A percentile compares a stretch with the other conserved stretches of the same genome.
phyloP scores from a whole-genome alignment of 352 stramenopile species.

The Vaucheria bursata region DNA sequence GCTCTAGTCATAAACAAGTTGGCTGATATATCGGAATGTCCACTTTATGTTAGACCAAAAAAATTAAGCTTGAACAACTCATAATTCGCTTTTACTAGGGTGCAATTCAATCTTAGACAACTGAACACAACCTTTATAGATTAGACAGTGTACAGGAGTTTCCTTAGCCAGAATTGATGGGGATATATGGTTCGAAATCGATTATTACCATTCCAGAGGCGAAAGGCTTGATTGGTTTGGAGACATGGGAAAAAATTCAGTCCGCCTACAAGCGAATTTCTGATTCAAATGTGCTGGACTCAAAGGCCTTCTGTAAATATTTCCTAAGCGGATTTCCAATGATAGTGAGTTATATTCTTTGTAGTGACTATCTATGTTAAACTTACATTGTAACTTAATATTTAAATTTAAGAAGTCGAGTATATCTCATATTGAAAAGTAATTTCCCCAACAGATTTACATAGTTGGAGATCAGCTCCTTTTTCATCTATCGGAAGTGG shows the following conservation, averaged over 20 bases:
- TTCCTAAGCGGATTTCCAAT: slow-evolving; percentile 37
- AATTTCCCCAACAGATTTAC: background rate
- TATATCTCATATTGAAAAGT: background rate
- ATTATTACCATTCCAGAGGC: slow-evolving; percentile 43
- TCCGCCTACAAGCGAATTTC: slow-evolving; percentile 32
- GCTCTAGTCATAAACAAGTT: too few species aligned
- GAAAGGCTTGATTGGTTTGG: slow-evolving; percentile 22
- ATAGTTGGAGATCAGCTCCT: background rate
- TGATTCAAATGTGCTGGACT: slow-evolving; percentile 26
- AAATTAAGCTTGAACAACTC: too few species aligned
- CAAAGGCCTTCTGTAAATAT: slow-evolving; percentile 39
- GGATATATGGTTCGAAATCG: slow-evolving; percentile 30
- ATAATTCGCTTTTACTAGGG: too few species aligned
- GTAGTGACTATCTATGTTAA: background rate
- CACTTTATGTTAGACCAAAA: too few species aligned
- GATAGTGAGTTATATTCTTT: slow-evolving; percentile 17
- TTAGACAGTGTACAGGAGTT: too few species aligned
- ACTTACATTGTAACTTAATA: background rate
- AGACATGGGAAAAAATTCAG: slow-evolving; percentile 21
- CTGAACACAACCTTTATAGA: too few species aligned
- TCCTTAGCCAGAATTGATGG: slow-evolving; percentile 30
- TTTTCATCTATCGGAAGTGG: background rate
- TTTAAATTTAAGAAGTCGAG: background rate
- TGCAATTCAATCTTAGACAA: too few species aligned
- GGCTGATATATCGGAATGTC: too few species aligned